Base-by-base conservation (phyloP, 2,329 filamentous ascomycete genomes). In the Huntiella omanensis region DNA sequence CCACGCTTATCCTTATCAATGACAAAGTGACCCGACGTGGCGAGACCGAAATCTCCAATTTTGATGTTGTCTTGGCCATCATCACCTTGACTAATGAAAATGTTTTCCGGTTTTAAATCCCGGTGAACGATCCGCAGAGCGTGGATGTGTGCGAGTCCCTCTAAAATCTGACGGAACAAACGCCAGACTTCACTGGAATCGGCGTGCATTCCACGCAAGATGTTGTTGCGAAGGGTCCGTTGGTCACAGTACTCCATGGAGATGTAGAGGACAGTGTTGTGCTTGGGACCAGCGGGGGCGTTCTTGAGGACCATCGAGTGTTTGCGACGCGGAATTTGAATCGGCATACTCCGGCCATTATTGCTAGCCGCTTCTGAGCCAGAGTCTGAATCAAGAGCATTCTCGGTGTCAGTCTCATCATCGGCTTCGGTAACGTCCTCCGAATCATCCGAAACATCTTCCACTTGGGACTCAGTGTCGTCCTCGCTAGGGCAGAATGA, bases 161-260 rank as follows among this genome's bases (percentile, higher is more conserved):
- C 87, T 4, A 96, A 65, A 8, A 96, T 79, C 55, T 96, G 88
- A 32, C 88, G 77, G 53, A 96, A 87, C 4, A 96, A 67, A 28
- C 86, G 77, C 91, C 91, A 98, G 12, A 82, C 75, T 55, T 93
- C 82, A 22, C 85, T 72, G 1, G 72, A 69, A 48, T 87, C 77
- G 53, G 83, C 77, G 54, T 75, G 75, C 8, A 96, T 64, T 28
- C 77, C 80, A 55, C 80, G 75, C 16, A 75, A 71, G 48, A 98
- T 92, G 28, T 95, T 64, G 65, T 96, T 86, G 15, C 87, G 80
- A 32, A 98, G 71, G 0, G 91, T 96, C 71, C 83, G 75, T 57
- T 88, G 91, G 59, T 96, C 88, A 57, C 91, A 98, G 54, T 95
- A 93, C 58, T 98, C 91, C 91, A 98, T 98, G 50, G 93, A 91